These are phyloP conservation scores for Linum tenue DNA, from an alignment of 345 rosid genomes.

Conservation along the genomic window DNA sequence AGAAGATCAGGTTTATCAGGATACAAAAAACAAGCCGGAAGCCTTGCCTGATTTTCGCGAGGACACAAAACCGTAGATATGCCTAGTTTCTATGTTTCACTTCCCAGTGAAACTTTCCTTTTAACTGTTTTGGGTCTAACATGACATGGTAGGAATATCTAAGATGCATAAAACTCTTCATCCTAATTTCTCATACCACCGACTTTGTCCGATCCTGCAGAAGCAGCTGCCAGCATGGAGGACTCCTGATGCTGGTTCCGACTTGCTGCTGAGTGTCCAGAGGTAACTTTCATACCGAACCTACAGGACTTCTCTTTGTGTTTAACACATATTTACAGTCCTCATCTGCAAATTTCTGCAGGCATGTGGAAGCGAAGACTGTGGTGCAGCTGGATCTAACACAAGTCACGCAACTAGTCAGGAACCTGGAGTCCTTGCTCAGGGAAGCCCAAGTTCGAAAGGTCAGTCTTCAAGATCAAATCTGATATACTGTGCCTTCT, in stretches of 20 bases:
- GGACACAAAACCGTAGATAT: not conserved
- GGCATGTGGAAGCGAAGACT: not conserved
- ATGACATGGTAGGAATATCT: no score
- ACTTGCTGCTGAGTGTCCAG: conserved; percentile 11
- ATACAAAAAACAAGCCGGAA: no score
- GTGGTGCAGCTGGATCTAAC: not conserved
- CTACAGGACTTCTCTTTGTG: not conserved
- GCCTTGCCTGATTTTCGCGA: not conserved
- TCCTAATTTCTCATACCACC: not conserved
- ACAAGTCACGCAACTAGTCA: not conserved
- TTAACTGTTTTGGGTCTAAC: not conserved
- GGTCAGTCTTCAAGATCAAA: not conserved
- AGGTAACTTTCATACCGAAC: conserved; percentile 10
- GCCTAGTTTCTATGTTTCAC: not conserved
- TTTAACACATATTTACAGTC: no score
- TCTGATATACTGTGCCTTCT: not conserved
- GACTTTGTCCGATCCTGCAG: not conserved
- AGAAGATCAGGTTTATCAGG: not conserved
- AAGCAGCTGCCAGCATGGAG: not conserved
- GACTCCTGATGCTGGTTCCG: not conserved
- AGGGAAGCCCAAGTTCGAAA: not conserved
- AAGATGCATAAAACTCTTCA: not conserved
- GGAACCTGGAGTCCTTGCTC: not conserved
- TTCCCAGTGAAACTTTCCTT: not conserved
- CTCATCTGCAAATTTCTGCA: not conserved